A percentile compares a stretch with the other conserved stretches of the same genome.
Conservation (phyloP, 371 early-diverging fungal genomes). For the Syncephalastrum monosporum region DNA sequence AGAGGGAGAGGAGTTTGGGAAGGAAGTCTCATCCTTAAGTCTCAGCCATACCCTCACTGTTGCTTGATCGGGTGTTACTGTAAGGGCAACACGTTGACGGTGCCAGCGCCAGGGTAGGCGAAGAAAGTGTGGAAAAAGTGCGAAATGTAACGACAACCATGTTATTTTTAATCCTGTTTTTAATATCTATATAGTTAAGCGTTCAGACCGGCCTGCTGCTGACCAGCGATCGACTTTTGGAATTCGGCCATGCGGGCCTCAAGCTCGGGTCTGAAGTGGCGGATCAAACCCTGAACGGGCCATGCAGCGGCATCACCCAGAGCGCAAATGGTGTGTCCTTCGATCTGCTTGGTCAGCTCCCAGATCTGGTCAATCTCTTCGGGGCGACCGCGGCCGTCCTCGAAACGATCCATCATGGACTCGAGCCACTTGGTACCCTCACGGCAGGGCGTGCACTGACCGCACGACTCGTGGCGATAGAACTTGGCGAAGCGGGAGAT, state of each 20-base stretch:
- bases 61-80: no score
- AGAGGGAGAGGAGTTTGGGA: no score
- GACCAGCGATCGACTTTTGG: constrained; percentile 25
- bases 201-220: constrained; percentile 2
- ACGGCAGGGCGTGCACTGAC: constrained; percentile 98
- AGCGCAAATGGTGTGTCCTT: constrained; percentile 98
- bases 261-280: constrained; percentile 92
- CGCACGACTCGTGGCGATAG: constrained; percentile 96
- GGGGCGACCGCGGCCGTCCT: constrained; percentile 79
- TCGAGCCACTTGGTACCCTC: constrained; percentile 96
- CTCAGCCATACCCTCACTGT: no score
- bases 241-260: constrained; percentile 81
- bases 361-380: constrained; percentile 86
- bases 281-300: constrained; percentile 94
- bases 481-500: constrained; percentile 92
- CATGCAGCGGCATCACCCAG: constrained; percentile 98
- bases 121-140: no score
- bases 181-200: constrained; percentile 1
- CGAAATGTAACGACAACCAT: no score
- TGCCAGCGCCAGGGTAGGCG: no score
- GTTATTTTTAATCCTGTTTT: no score
- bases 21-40: no score
- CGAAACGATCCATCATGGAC: constrained; percentile 95
- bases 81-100: no score
- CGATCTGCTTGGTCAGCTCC: constrained; percentile 94